These are phyloP conservation scores for Cryptosporidium andersoni DNA, from an alignment of 169 alveolate genomes.

Conservation along the genomic window DNA sequence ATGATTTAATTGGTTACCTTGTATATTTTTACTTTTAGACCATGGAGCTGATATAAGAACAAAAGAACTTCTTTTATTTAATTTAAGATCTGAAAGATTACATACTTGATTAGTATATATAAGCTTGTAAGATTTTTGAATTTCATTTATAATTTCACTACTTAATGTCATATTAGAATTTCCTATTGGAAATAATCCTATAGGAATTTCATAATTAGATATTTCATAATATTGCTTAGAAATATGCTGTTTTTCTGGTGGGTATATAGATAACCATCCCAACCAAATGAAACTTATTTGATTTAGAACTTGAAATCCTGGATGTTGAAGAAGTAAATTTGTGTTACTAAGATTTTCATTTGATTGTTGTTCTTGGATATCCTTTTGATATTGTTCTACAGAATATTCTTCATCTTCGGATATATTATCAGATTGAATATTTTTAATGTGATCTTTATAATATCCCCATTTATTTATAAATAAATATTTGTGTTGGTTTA, in stretches of 20 bases:
- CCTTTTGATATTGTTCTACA: background rate
- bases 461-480: too few relatives aligned
- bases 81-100: background rate
- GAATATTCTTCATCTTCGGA: too few relatives aligned
- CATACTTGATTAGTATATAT: constrained; percentile 1
- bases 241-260: background rate
- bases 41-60: constrained; percentile 38
- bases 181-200: constrained; percentile 39
- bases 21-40: constrained; percentile 9
- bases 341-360: background rate
- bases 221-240: background rate
- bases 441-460: too few relatives aligned
- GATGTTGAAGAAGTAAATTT: background rate
- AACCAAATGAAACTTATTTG: constrained; percentile 27
- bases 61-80: constrained; percentile 13
- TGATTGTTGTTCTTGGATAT: background rate
- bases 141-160: constrained; percentile 1
- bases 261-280: constrained; percentile 42
- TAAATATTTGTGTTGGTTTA: too few relatives aligned
- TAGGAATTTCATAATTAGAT: background rate
- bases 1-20: constrained; percentile 10
- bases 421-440: too few relatives aligned
- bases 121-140: background rate
- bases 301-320: background rate
- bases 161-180: constrained; percentile 10